Evolutionary conservation across 2,329 filamentous ascomycete species (phyloP).

Genomic region (Paecilomyces sp.): DNA sequence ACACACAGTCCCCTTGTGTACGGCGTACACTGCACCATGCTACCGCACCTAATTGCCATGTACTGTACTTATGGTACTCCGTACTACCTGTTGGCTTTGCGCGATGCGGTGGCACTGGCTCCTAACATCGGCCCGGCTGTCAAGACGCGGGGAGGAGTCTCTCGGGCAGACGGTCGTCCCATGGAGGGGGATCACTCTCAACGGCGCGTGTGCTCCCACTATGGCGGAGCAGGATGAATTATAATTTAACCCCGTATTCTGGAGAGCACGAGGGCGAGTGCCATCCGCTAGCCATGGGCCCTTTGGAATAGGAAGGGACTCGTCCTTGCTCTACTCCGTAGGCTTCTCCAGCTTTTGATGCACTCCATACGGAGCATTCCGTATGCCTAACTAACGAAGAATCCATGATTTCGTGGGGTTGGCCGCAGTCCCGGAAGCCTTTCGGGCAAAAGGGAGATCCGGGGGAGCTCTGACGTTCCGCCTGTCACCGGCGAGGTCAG

Average conservation of each 20-base stretch:
- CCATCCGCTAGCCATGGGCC: background rate
- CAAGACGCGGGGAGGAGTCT: background rate
- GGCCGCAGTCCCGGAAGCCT: conserved; percentile 2
- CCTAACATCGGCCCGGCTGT: background rate
- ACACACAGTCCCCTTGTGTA: background rate
- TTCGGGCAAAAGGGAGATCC: conserved; percentile 24
- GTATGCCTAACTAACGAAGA: background rate
- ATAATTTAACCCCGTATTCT: background rate
- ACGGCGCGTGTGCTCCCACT: background rate
- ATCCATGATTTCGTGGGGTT: background rate
- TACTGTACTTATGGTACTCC: too few species aligned
- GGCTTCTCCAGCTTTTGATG: background rate
- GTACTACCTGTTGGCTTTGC: background rate
- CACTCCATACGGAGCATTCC: too few species aligned
- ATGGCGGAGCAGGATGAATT: background rate
- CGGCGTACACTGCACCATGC: too few species aligned
- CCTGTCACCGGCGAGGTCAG: background rate
- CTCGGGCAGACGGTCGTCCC: background rate
- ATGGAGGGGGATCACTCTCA: background rate
- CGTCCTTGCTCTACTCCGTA: background rate
- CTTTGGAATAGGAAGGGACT: background rate
- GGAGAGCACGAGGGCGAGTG: background rate
- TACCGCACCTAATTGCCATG: too few species aligned
- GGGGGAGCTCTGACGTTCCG: conserved; percentile 8
- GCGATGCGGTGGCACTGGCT: background rate